phyloP scores from a whole-genome alignment of 352 stramenopile species.

The Phytophthora hybrid region DNA sequence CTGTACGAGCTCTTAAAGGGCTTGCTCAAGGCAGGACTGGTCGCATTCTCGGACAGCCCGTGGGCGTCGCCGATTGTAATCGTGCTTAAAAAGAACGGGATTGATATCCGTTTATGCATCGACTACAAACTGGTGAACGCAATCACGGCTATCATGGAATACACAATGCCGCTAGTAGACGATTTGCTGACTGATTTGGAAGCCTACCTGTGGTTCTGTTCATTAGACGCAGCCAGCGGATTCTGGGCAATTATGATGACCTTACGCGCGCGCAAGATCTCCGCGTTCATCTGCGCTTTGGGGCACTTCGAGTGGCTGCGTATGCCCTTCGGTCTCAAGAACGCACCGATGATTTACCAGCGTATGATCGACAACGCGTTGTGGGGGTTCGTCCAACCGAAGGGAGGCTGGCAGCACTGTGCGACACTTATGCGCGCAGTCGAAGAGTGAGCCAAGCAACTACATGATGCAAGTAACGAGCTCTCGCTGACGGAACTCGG shows the following conservation, averaged over 20 bases:
- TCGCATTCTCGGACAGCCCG: slow-evolving; percentile 3
- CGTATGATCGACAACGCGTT: slow-evolving; percentile 2
- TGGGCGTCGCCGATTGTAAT: slow-evolving; percentile 11
- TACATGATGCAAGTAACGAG: background rate
- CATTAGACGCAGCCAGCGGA: slow-evolving; percentile 1
- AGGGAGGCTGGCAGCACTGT: background rate
- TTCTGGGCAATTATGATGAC: slow-evolving; percentile 7
- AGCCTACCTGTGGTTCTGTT: slow-evolving; percentile 3
- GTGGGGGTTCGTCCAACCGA: background rate
- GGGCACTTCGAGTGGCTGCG: slow-evolving; percentile 17
- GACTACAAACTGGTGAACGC: background rate
- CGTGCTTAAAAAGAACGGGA: slow-evolving; percentile 7
- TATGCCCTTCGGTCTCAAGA: slow-evolving; percentile 5
- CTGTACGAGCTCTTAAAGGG: slow-evolving; percentile 15
- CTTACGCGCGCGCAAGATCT: background rate
- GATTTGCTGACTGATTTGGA: background rate
- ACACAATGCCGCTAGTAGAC: background rate
- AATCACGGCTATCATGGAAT: background rate
- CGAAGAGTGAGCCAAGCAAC: background rate
- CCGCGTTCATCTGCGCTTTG: slow-evolving; percentile 7
- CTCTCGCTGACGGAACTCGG: background rate
- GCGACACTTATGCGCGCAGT: background rate
- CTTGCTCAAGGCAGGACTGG: background rate
- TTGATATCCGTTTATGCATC: background rate
- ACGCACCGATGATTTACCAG: slow-evolving; percentile 13